Evolutionary conservation across 2,329 filamentous ascomycete genomes (phyloP).

Genomic region (Knufia fluminis): DNA sequence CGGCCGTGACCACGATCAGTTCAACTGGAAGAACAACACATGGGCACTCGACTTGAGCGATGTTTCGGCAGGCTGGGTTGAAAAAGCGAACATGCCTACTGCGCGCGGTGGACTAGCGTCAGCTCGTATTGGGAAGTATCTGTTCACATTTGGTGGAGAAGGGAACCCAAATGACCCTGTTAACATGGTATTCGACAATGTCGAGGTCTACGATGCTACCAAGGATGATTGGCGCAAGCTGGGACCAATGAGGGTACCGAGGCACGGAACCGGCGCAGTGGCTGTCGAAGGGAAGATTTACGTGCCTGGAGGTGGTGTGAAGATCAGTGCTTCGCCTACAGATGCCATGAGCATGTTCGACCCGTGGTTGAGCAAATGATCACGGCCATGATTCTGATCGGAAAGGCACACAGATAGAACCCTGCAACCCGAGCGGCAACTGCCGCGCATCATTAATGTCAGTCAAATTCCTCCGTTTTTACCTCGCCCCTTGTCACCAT

Average conservation of each 20-base stretch:
- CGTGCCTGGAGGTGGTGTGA: conserved; percentile 29
- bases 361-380: background rate
- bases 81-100: conserved; percentile 29
- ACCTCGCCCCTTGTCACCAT: background rate
- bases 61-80: conserved; percentile 24
- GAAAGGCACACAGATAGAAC: too few relatives aligned
- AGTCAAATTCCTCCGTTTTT: background rate
- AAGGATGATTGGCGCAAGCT: conserved; percentile 25
- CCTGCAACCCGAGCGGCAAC: background rate
- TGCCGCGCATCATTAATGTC: background rate
- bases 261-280: conserved; percentile 29
- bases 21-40: conserved; percentile 29
- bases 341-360: background rate
- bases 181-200: conserved; percentile 25
- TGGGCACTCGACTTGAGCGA: conserved; percentile 28
- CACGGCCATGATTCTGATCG: background rate
- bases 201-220: conserved; percentile 26
- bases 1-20: conserved; percentile 27
- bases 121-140: conserved; percentile 22
- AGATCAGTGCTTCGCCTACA: background rate
- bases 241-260: conserved; percentile 26
- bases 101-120: conserved; percentile 28
- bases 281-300: conserved; percentile 25
- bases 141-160: conserved; percentile 36
- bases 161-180: conserved; percentile 23